A percentile compares a stretch with the other conserved stretches of the same genome.
Conservation (phyloP, 768 basidiomycete genomes). For the Leccinum olivaceopallidum region DNA sequence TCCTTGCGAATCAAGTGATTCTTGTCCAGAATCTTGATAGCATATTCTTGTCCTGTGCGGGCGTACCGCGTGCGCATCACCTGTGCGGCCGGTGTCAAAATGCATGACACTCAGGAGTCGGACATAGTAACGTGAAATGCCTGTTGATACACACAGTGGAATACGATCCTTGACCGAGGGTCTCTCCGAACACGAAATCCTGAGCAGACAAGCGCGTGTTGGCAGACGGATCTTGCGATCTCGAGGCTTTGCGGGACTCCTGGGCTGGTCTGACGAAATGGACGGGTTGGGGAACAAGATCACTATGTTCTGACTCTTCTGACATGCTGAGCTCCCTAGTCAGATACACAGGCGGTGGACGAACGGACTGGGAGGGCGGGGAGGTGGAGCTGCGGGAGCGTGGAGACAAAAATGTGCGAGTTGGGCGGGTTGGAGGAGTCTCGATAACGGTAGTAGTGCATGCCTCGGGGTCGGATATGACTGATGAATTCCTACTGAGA, state of each 20-base stretch:
- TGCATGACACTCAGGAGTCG: constrained; percentile 1
- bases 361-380: constrained; percentile 35
- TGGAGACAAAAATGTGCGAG: constrained; percentile 64
- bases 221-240: constrained; percentile 47
- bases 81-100: constrained; percentile 34
- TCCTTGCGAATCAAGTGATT: constrained; percentile 76
- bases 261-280: constrained; percentile 17
- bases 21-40: constrained; percentile 85
- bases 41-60: constrained; percentile 62
- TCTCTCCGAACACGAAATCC: constrained; percentile 72
- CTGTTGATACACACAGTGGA: constrained; percentile 59
- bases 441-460: constrained; percentile 39
- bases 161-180: constrained; percentile 82
- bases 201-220: constrained; percentile 47
- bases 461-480: constrained; percentile 63
- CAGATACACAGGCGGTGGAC: constrained; percentile 54
- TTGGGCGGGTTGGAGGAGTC: constrained; percentile 52
- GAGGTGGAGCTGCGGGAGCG: constrained; percentile 54
- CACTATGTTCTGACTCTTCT: constrained; percentile 25
- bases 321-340: constrained; percentile 52
- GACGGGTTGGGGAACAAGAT: constrained; percentile 13
- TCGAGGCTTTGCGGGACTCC: constrained; percentile 36
- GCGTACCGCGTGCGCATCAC: constrained; percentile 56
- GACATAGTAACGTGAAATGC: constrained; percentile 6
- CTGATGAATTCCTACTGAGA: constrained; percentile 74